Base-by-base conservation (phyloP, 345 rosid genomes). In the Euphorbia peplus region DNA sequence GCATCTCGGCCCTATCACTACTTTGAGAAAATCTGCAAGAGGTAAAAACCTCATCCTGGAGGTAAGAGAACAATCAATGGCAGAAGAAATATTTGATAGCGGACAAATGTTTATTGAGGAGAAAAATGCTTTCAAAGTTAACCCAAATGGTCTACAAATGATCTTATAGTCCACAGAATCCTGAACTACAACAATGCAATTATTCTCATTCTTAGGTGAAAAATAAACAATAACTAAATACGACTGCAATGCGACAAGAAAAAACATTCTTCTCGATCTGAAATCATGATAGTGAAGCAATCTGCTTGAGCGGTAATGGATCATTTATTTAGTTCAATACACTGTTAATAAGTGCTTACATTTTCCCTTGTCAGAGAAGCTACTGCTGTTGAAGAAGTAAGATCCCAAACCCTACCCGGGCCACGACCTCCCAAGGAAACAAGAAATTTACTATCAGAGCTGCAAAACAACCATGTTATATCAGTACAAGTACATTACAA, bases 331-430 rank as follows among this genome's bases (percentile, higher is more conserved):
- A 66, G 42, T 37, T 32, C 42, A 61, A 37, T 29, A 22, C 25
- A 63, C 41, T 48, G 65, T 50, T 8, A 57, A 46, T 64, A 9
- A 46, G 21, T 24, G 66, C 89, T 80, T 72, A 91, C 97, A 62
- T 84, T 86, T 76, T 81, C 90, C 63, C 76, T 89, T 41, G 93
- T 62, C 68, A 95, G 70, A 74, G 92, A 80, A 69, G 96, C 83
- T 63, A 82, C 76, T 64, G 76, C 82, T 61, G 80, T 71, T 44
- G 88, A 76, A 64, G 88, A 78, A 63, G 80, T 77, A 25, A 92
- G 65, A 60, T 95, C 97, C 98, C 99, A 92, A 73, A 95, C 90
- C 73, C 92, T 84, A 76, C 92, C 93, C 67, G 85, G 86, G 59
- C 85, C 90, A 70, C 85, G 80, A 41, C 61, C 41, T 62, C 90